A percentile compares a stretch with the other conserved stretches of the same genome.
phyloP scores from a whole-genome alignment of 495 filamentous ascomycete genomes.

The Talaromyces nanjingensis region DNA sequence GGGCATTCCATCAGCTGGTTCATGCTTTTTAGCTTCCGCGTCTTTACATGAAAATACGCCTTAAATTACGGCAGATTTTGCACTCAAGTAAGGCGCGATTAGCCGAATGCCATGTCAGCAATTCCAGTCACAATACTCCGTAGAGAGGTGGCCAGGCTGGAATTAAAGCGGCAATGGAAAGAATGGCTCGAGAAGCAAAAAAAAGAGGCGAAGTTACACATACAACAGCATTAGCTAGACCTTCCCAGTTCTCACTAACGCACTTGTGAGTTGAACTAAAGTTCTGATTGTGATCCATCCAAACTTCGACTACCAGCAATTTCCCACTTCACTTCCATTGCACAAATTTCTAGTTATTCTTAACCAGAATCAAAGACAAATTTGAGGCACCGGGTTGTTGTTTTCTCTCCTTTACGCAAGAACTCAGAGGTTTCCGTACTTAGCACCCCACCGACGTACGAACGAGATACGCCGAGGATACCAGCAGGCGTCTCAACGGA shows the following conservation, averaged over 20 bases:
- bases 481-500: neutral
- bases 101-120: no score
- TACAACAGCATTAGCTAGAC: neutral
- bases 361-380: neutral
- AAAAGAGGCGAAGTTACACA: no score
- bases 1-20: neutral
- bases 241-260: no score
- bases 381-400: neutral
- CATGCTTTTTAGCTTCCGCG: neutral
- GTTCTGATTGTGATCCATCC: neutral
- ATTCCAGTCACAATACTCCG: no score
- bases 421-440: neutral
- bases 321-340: neutral
- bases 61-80: neutral
- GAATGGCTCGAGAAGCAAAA: no score
- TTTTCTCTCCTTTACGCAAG: neutral
- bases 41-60: neutral
- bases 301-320: neutral
- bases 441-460: neutral
- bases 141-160: no score
- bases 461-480: neutral
- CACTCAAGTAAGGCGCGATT: neutral
- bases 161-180: no score
- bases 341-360: neutral
- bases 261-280: neutral